Conservation (phyloP, 805 yeast genomes). For the Isabelozyma rhagii region DNA sequence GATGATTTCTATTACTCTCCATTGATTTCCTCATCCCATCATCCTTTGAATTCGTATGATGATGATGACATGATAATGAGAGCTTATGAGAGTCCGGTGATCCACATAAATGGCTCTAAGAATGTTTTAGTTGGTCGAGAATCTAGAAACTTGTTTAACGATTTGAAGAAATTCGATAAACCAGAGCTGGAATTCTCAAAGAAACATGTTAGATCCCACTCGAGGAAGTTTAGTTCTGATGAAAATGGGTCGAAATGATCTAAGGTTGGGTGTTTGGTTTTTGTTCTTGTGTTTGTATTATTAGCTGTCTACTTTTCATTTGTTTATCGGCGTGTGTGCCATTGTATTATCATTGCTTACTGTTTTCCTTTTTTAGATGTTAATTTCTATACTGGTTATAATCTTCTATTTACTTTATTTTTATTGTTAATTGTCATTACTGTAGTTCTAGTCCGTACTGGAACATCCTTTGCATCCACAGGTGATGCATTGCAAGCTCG, state of each 20-base stretch:
- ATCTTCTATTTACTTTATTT: background rate
- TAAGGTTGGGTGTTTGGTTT: background rate
- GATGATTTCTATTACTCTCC: constrained; percentile 64
- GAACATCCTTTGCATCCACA: constrained; percentile 90
- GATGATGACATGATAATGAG: constrained; percentile 45
- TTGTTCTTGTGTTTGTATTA: constrained; percentile 1
- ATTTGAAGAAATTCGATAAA: constrained; percentile 14
- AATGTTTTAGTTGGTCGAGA: background rate
- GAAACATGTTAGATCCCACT: background rate
- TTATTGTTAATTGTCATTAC: background rate
- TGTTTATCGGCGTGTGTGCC: constrained; percentile 1
- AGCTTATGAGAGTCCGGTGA: constrained; percentile 31
- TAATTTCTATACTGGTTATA: background rate
- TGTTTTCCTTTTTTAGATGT: background rate
- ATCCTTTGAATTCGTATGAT: constrained; percentile 35
- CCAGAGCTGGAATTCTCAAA: background rate
- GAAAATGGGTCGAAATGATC: background rate
- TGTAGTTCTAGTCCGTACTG: constrained; percentile 52
- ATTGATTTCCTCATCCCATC: constrained; percentile 16
- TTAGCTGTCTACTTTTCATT: constrained; percentile 1
- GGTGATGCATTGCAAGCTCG: constrained; percentile 55
- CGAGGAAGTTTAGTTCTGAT: background rate
- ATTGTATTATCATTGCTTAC: background rate
- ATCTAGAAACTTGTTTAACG: constrained; percentile 14
- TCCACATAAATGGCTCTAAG: background rate